Conservation (phyloP, 345 rosid species). For the Erysimum cheiranthoides region DNA sequence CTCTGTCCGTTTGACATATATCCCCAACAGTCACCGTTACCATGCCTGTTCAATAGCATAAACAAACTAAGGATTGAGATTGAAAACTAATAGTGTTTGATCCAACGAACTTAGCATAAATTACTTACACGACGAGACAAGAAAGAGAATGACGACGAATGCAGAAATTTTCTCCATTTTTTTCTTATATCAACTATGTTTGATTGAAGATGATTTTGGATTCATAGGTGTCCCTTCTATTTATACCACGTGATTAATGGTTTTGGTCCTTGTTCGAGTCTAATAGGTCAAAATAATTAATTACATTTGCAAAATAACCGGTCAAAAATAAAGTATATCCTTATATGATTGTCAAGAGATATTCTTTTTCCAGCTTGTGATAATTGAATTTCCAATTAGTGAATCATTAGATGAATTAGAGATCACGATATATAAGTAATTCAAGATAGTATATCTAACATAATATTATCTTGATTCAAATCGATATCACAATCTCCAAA, state of each 20-base stretch:
- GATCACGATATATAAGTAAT: neutral
- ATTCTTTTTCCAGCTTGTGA: neutral
- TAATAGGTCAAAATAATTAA: neutral
- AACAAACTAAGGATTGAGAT: neutral
- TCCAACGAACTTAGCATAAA: neutral
- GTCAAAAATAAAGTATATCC: neutral
- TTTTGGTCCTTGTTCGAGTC: neutral
- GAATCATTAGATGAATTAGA: neutral
- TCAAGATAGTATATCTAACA: neutral
- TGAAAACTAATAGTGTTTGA: neutral
- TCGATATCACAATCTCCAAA: neutral
- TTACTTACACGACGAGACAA: slow-evolving; percentile 33
- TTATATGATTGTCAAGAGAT: slow-evolving; percentile 5
- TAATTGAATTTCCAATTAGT: slow-evolving; percentile 3
- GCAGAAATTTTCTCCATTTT: slow-evolving; percentile 32
- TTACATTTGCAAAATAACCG: neutral
- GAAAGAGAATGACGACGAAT: slow-evolving; percentile 28
- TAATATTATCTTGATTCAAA: neutral
- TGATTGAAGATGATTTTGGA: neutral
- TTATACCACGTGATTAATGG: slow-evolving; percentile 20
- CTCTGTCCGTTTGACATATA: slow-evolving; percentile 36
- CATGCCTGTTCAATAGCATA: slow-evolving; percentile 26
- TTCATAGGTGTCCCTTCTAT: neutral
- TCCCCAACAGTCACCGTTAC: slow-evolving; percentile 21
- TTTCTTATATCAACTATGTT: neutral